Evolutionary conservation across 257 asterid genomes (phyloP), one percentile per base, ranked within the genome.

Genomic region (Handroanthus guayacan): DNA sequence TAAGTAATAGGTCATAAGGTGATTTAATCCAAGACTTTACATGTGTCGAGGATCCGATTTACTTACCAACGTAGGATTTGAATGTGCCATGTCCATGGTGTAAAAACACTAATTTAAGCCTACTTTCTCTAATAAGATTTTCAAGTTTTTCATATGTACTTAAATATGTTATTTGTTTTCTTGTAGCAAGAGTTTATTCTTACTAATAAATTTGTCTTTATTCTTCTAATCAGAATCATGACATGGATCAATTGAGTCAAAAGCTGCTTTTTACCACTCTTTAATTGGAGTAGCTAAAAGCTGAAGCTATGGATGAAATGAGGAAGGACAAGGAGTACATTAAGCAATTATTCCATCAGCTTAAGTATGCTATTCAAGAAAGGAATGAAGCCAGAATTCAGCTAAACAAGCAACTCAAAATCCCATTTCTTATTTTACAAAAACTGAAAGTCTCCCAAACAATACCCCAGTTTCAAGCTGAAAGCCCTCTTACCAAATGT

Each of bases 351-450:
- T 65, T 78, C 73, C 77, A 80, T 4, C 79, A 82, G 8, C 84
- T 89, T 13, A 83, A 85, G 2, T 71, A 45, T 7, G 83, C 84
- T 37, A 64, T 83, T n/a, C 60, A 82, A 5, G 89, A 89, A 76
- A 71, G 94, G 54, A 91, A 89, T 68, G 91, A 89, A 82, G 90
- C 90, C 6, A 68, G 58, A 55, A 65, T 36, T 8, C 81, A 87
- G 48, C 81, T 89, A 38, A 82, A 85, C 4, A 87, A 83, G 41
- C 45, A 87, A 5, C 71, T 88, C 57, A 79, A 72, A 84, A 79
- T 25, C 31, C 31, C 31, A 25, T 25, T 25, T 25, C 31, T 25
- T 25, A 25, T 25, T 0, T 25, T 25, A 25, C 31, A 1, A 25
- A 25, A 25, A 25, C 31, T 25, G 31, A 25, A 25, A 25, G 31